These are phyloP conservation scores for Epipyxis sp. DNA, from an alignment of 108 stramenopile genomes.

Conservation along the genomic window DNA sequence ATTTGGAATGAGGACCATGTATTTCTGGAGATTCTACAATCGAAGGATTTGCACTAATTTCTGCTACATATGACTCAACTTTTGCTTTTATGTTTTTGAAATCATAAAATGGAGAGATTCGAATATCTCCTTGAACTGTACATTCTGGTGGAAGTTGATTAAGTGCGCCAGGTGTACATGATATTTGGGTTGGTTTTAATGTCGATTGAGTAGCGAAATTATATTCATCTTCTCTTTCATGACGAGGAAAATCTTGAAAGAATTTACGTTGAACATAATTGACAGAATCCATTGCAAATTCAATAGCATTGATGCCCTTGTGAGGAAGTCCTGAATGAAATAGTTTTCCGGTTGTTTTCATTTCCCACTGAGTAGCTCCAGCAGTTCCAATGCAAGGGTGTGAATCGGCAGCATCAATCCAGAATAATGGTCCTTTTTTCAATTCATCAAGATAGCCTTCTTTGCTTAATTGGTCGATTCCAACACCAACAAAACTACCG, in stretches of 20 bases:
- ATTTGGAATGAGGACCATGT: conserved; percentile 60
- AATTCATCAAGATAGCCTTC: conserved; percentile 55
- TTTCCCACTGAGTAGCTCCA: conserved; percentile 57
- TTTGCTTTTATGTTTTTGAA: conserved; percentile 39
- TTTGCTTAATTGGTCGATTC: conserved; percentile 55
- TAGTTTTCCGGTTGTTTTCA: conserved; percentile 56
- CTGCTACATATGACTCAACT: conserved; percentile 55
- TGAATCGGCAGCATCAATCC: conserved; percentile 64
- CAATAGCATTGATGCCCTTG: conserved; percentile 59
- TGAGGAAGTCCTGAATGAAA: conserved; percentile 63
- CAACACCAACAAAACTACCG: conserved; percentile 51
- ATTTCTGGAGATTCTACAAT: not conserved
- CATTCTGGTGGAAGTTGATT: conserved; percentile 63
- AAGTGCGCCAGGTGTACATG: conserved; percentile 57
- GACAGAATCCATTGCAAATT: conserved; percentile 52
- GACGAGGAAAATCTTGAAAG: conserved; percentile 57
- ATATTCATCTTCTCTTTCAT: conserved; percentile 51
- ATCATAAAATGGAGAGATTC: conserved; percentile 61
- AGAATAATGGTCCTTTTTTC: conserved; percentile 57
- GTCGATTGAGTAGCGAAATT: conserved; percentile 61
- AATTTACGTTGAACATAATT: conserved; percentile 46
- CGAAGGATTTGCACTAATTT: conserved; percentile 56
- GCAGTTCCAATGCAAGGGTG: conserved; percentile 59
- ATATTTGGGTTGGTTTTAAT: conserved; percentile 62
- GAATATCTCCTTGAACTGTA: conserved; percentile 58